phyloP scores from a whole-genome alignment of 129 eudicot species.

The Deinandra increscens region DNA sequence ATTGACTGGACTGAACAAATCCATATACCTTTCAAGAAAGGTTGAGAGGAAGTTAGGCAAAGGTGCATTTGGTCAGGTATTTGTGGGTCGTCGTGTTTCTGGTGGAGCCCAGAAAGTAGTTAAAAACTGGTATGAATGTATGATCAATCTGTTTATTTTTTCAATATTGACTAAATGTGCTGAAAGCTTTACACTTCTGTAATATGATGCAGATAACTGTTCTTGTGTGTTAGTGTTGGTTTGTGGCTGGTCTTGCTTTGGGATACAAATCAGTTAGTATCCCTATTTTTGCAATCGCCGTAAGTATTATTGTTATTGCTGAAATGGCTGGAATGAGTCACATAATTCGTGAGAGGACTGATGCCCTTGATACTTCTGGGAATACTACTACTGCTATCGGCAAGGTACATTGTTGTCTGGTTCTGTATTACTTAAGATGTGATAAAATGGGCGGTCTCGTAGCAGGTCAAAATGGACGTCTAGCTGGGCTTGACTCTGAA shows the following conservation, averaged over 20 bases:
- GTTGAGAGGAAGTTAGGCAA: no score
- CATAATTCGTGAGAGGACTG: slow-evolving; percentile 77
- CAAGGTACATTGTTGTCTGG: slow-evolving; percentile 43
- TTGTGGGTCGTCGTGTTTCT: no score
- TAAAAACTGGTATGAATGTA: slow-evolving; percentile 82
- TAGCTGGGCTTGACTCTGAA: not conserved
- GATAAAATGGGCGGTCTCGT: not conserved
- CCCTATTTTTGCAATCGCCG: slow-evolving; percentile 78
- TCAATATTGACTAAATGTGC: not conserved
- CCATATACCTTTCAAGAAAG: no score
- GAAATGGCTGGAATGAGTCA: slow-evolving; percentile 97
- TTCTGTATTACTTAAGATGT: slow-evolving; percentile 10
- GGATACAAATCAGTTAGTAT: slow-evolving; percentile 83
- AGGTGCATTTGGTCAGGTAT: no score
- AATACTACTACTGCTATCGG: slow-evolving; percentile 92
- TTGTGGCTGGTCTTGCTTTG: slow-evolving; percentile 87
- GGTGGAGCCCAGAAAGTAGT: slow-evolving; percentile 75
- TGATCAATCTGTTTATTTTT: slow-evolving; percentile 4
- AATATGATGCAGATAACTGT: slow-evolving; percentile 57
- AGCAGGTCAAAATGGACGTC: not conserved
- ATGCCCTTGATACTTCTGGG: slow-evolving; percentile 92
- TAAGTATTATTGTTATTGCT: slow-evolving; percentile 76
- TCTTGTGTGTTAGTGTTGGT: slow-evolving; percentile 80
- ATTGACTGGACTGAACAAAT: no score
- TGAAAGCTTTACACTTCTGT: slow-evolving; percentile 21